A percentile compares a stretch with the other conserved stretches of the same genome.
These are phyloP conservation scores for Cronartium quercuum DNA, from an alignment of 1,284 basidiomycete genomes.

Conservation along the genomic window DNA sequence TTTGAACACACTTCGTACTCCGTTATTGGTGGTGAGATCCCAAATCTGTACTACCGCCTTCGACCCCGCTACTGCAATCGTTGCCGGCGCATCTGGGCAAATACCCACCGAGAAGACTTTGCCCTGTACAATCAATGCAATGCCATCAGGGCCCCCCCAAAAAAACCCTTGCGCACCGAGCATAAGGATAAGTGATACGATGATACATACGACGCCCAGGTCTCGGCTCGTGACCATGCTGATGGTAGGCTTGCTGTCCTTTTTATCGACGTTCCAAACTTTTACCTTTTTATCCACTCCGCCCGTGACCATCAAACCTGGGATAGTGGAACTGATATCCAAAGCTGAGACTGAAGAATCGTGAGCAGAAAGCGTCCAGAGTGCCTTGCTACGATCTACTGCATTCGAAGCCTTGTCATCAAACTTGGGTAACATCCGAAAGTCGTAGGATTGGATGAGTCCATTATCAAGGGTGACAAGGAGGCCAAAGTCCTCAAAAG, in stretches of 20 bases:
- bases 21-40: conserved; percentile 63
- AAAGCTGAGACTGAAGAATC: conserved; percentile 86
- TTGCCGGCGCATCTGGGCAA: conserved; percentile 90
- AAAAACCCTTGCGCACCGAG: background rate
- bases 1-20: conserved; percentile 70
- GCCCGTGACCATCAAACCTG: conserved; percentile 83
- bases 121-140: conserved; percentile 57
- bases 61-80: conserved; percentile 85
- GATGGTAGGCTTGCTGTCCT: conserved; percentile 65
- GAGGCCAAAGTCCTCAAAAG: conserved; percentile 79
- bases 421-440: conserved; percentile 66
- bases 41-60: conserved; percentile 89
- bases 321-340: conserved; percentile 84
- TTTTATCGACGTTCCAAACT: conserved; percentile 77
- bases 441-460: conserved; percentile 83
- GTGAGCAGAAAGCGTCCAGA: conserved; percentile 89
- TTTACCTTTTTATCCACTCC: conserved; percentile 79
- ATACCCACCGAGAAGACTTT: conserved; percentile 87
- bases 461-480: conserved; percentile 83
- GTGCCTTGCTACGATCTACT: conserved; percentile 49
- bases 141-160: background rate
- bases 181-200: conserved; percentile 4
- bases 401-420: conserved; percentile 53
- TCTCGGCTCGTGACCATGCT: conserved; percentile 82
- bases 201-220: conserved; percentile 77